Conservation (phyloP, 352 stramenopile genomes). For the Phytophthora syringae region DNA sequence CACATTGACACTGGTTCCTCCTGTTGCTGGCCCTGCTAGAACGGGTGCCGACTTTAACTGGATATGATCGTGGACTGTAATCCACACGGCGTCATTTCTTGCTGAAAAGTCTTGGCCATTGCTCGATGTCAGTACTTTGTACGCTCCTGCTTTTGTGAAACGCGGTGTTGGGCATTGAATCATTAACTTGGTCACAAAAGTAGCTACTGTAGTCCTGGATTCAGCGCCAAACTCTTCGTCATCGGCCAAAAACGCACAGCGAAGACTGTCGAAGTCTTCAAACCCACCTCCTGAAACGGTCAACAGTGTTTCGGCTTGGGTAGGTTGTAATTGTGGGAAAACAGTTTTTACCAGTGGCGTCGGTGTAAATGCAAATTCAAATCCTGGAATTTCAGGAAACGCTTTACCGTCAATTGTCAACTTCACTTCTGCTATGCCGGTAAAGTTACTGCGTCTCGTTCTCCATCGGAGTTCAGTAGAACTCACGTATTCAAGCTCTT, state of each 20-base stretch:
- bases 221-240: background rate
- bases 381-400: conserved; percentile 11
- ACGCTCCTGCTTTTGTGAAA: conserved; percentile 11
- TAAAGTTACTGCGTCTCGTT: conserved; percentile 11
- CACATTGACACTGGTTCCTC: conserved; percentile 40
- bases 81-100: background rate
- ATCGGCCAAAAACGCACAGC: conserved; percentile 22
- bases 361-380: conserved; percentile 31
- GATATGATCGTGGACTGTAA: conserved; percentile 28
- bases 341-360: background rate
- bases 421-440: background rate
- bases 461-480: conserved; percentile 31
- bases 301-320: conserved; percentile 18
- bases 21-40: conserved; percentile 29
- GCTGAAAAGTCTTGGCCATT: conserved; percentile 40
- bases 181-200: conserved; percentile 33
- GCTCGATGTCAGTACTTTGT: conserved; percentile 39
- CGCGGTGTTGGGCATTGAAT: conserved; percentile 36
- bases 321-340: conserved; percentile 28
- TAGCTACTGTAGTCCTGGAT: conserved; percentile 6
- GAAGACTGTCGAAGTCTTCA: conserved; percentile 21
- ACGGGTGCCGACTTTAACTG: conserved; percentile 22
- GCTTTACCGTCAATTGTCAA: conserved; percentile 16
- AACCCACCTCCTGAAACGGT: conserved; percentile 35
- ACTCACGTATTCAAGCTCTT: conserved; percentile 21